Evolutionary conservation across 2,329 filamentous ascomycete genomes (phyloP), one percentile per base, ranked within the genome.

Genomic region (Lecanicillium sp.): DNA sequence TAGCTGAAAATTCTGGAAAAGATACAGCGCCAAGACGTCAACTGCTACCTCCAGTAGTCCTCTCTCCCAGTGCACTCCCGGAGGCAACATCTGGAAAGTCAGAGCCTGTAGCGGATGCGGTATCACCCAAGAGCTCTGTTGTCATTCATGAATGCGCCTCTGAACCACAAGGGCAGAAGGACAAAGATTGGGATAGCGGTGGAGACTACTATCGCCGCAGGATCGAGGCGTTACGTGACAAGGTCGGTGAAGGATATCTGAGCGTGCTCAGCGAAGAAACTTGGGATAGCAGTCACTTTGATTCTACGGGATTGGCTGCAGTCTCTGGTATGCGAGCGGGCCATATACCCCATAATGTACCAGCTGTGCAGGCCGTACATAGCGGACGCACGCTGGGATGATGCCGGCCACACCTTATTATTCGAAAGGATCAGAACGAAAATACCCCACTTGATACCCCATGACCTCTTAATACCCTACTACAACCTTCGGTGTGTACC

Each of bases 231-330:
- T 65, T 95, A 38, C 82, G 88, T 44, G 83, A 83, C 52, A 86
- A 90, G 52, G 81, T 95, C 47, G 89, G 89, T 22, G 86, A 80
- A 50, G 84, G 80, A 28, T 98, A 94, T 73, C 73, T 98, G 29
- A 89, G 80, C 45, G 86, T 85, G 12, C 68, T 96, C 36, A 83
- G 84, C 43, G 89, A 95, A 51, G 85, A 92, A 57, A 70, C 64
- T 30, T 80, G 77, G 75, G 70, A 78, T 45, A 59, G 59, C 33
- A 46, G 45, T 7, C 40, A 46, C 33, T 51, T 47, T 33, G 41
- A 49, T 29, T 30, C 50, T 13, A 29, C 47, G 17, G 41, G 35
- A 35, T 46, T 58, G 22, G 40, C 53, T 18, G 49, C 54, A 7
- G 44, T 54, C 36, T 45, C 54, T 30, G 45, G 49, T 19, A 50